These are phyloP conservation scores for Apiotrichum veenhuisii DNA, from an alignment of 1,284 basidiomycete genomes.

Conservation along the genomic window DNA sequence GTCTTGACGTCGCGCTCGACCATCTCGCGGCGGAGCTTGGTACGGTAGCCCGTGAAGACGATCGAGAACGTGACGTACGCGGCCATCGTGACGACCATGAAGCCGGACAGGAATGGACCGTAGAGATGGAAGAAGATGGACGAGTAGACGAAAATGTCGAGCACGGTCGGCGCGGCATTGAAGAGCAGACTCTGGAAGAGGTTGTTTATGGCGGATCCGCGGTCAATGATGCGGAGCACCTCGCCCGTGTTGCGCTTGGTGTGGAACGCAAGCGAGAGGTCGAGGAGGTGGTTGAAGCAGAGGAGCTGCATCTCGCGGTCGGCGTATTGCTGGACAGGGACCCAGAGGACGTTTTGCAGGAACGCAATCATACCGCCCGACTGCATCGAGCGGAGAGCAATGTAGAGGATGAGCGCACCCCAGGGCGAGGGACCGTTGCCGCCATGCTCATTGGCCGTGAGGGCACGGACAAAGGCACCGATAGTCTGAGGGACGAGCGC, in stretches of 20 bases:
- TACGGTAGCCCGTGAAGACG: conserved; percentile 74
- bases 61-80: conserved; percentile 95
- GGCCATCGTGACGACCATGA: conserved; percentile 76
- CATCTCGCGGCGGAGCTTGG: conserved; percentile 82
- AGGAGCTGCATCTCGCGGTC: conserved; percentile 87
- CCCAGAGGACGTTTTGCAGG: conserved; percentile 91
- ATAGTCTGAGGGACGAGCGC: conserved; percentile 33
- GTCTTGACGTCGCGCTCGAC: conserved; percentile 93
- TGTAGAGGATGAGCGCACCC: conserved; percentile 34
- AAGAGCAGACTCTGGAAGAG: conserved; percentile 88
- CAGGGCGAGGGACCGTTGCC: conserved; percentile 16
- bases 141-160: conserved; percentile 94
- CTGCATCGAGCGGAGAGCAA: conserved; percentile 28
- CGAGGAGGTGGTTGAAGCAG: conserved; percentile 87
- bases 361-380: conserved; percentile 65
- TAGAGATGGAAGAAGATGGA: conserved; percentile 80
- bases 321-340: conserved; percentile 89
- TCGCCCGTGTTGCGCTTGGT: conserved; percentile 94
- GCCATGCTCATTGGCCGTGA: conserved; percentile 22
- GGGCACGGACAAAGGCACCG: conserved; percentile 32
- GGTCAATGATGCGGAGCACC: conserved; percentile 88
- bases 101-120: conserved; percentile 71
- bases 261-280: conserved; percentile 88
- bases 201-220: conserved; percentile 97
- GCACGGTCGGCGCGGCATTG: conserved; percentile 85